Evolutionary conservation across 495 filamentous ascomycete species (phyloP), one percentile per base, ranked within the genome.

Genomic region (Aspergillus affinis): DNA sequence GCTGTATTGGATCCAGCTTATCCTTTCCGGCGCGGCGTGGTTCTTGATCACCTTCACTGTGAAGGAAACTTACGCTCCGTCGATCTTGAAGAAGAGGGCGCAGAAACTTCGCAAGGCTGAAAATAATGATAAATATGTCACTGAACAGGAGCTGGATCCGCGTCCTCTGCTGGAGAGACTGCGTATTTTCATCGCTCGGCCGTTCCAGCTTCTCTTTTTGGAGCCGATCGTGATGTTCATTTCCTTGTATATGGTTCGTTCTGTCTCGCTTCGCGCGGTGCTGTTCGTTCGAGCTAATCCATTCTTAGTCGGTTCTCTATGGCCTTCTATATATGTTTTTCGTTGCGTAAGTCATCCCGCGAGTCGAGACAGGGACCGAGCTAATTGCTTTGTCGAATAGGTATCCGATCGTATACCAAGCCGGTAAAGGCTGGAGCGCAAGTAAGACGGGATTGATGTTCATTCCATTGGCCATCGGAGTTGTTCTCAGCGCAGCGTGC

Each of bases 261-360:
- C 6, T 41, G 36, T 13, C 9, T 41, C 36, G 2, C 10, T 41
- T 15, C 13, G 36, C 12, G 36, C 12, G 1, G 36, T 15, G 1
- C 12, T 10, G 36, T 17, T 41, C 36, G 23, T 13, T 41, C 4
- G 36, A 15, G 36, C 36, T 41, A 17, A 41, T 15, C 12, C 15
- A 2, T 41, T 13, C 3, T 41, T 4, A 41, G 36, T 86, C 84
- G 8, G 86, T 91, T 17, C 78, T 92, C 7, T 91, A 92, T 70
- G 88, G 89, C 2, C 71, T 91, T 13, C 80, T 92, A 5, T 91
- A 91, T 81, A 91, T 91, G 87, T 92, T 91, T 77, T 91, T 93
- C 75, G 82, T 91, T 59, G 80, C 82, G 3, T 93, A 41, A 41
- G 36, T 41, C 36, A 41, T 15, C 15, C 36, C 10, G 12, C 36